phyloP scores from a whole-genome alignment of 768 basidiomycete species.

The Termitomyces sp. region DNA sequence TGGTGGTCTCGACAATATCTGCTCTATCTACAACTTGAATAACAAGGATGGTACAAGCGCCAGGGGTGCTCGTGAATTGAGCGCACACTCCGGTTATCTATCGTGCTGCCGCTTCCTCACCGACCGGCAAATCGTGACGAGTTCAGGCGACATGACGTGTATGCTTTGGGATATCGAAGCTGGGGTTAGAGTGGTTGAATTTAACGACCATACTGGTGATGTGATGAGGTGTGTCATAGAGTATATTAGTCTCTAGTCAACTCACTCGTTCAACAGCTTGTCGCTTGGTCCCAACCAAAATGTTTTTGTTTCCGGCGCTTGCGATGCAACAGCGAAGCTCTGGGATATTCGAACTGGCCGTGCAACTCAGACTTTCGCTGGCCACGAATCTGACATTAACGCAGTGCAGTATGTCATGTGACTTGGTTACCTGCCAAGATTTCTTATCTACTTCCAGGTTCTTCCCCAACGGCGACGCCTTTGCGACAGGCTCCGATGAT shows the following conservation, averaged over 20 bases:
- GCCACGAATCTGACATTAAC: constrained; percentile 99
- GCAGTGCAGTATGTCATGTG: constrained; percentile 81
- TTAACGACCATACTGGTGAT: constrained; percentile 98
- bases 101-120: constrained; percentile 98
- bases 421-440: constrained; percentile 7
- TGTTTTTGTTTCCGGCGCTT: constrained; percentile 98
- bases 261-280: constrained; percentile 48
- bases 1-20: constrained; percentile 98
- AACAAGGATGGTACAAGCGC: constrained; percentile 74
- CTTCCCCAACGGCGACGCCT: constrained; percentile 99
- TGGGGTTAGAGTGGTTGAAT: constrained; percentile 95
- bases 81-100: constrained; percentile 97
- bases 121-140: constrained; percentile 97
- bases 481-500: constrained; percentile 98
- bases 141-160: constrained; percentile 99
- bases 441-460: constrained; percentile 55
- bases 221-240: constrained; percentile 84
- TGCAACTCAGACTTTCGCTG: constrained; percentile 97
- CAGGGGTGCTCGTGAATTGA: constrained; percentile 91
- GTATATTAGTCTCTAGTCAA: constrained; percentile 12
- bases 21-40: constrained; percentile 95
- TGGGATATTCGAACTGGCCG: constrained; percentile 99
- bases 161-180: constrained; percentile 99
- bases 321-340: constrained; percentile 96
- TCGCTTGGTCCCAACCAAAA: constrained; percentile 93